Evolutionary conservation across 441 rosid genomes (phyloP), one percentile per base, ranked within the genome.

Genomic region (Gossypium armourianum): DNA sequence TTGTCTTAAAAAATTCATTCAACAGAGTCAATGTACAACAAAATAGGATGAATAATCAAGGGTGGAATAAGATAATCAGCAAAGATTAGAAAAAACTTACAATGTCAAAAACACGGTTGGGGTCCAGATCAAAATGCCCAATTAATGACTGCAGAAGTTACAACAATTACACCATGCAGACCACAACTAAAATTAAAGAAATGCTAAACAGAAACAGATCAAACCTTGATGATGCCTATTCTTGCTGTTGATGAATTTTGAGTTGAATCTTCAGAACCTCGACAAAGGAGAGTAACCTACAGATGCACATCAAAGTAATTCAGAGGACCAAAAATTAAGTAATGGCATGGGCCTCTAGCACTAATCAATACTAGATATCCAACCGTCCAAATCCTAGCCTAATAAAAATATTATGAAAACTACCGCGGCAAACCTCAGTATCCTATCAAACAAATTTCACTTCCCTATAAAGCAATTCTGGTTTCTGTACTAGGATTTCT

Each of bases 81-180:
- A 50, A 21, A 2, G 24, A 26, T 5, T 19, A 16, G 29, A 62
- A 32, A 61, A 21, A 75, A 80, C 99, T 93, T 88, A 96, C 99
- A 73, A 96, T 88, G 82, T 96, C 99, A 67, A 96, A 96, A 85
- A 96, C 99, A 76, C 98, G 99, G 76, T 96, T 96, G 0, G 98
- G 99, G 77, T 96, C 99, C 80, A 96, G 82, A 86, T 96, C 99
- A 79, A 96, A 96, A 76, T 96, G 98, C 65, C 99, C 99, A 77
- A 96, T 96, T 74, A 96, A 78, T 56, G 99, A 96, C 99, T 96
- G 95, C 88, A 86, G 49, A 72, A 62, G 61, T 70, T 45, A 66
- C 59, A 78, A 49, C 45, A 79, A 52, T 78, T 77, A 86, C 80
- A 73, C 64, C 61, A 62, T 23, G n/a, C 47, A 29, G 43, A 19